Percentiles rank a stretch among this genome's conserved stretches.
Evolutionary conservation across 495 filamentous ascomycete species (phyloP).

Genomic region (Paragyromitra xinjiangensis): DNA sequence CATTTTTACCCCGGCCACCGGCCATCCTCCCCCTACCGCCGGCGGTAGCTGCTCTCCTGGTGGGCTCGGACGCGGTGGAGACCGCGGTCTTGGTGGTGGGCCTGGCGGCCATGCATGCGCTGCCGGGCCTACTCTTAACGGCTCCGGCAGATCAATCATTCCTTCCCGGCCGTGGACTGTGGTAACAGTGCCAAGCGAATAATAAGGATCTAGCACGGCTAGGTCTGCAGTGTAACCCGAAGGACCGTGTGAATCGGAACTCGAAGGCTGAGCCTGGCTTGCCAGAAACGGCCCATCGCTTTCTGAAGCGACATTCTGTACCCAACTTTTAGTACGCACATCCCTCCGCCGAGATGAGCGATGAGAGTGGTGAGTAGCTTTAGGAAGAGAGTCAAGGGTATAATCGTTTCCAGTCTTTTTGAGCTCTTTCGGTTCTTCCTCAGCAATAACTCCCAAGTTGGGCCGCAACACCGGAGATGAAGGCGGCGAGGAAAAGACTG

Average conservation of each 20-base stretch:
- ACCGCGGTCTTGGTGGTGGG: neutral
- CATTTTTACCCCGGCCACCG: neutral
- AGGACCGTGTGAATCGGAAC: neutral
- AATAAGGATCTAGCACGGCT: no score
- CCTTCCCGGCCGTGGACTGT: neutral
- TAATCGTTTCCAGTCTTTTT: neutral
- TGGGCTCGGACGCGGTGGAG: neutral
- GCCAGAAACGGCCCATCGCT: no score
- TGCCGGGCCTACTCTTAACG: neutral
- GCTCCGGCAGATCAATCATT: neutral
- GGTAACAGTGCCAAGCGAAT: neutral
- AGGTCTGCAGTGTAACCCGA: neutral
- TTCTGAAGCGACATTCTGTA: neutral
- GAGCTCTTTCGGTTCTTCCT: neutral
- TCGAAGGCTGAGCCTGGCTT: neutral
- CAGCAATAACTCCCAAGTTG: neutral
- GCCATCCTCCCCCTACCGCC: neutral
- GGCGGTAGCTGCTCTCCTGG: neutral
- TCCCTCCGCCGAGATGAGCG: neutral
- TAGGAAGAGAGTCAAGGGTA: neutral
- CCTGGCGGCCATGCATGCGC: neutral
- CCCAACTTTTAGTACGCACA: neutral
- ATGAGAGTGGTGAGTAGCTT: neutral
- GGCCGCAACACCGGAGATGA: neutral
- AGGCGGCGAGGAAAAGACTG: neutral